Base-by-base conservation (phyloP, 805 yeast genomes). In the Wickerhamomyces ciferrii region DNA sequence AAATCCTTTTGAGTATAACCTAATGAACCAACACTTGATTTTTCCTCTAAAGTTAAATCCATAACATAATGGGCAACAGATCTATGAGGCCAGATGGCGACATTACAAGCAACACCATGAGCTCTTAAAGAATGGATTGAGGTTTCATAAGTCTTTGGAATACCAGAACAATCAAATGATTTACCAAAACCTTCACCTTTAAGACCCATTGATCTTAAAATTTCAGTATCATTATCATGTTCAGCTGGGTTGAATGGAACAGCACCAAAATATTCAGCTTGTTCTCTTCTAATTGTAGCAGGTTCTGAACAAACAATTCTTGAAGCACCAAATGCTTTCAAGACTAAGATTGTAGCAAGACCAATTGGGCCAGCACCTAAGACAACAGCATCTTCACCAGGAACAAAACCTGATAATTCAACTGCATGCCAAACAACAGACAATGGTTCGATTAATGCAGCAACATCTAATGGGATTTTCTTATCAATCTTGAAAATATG, bases 341-440 rank as follows among this genome's bases (percentile, higher is more conserved):
- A 57, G 10, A 79, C 82, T 40, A 80, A 61, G n/a, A 79, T 66
- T 4, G 82, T 71, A 20, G 84, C 77, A 21, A 81, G 62, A 6
- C 86, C 85, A 57, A 81, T 79, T 20, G 84, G 83, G 5, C 86
- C 86, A 24, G 80, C 78, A 27, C 85, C 85, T 15, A 81, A 56
- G 15, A 81, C 76, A 41, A 79, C 62, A 4, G 76, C 79, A 21
- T 68, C 58, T 34, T 70, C 67, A 25, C 81, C 82, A 20, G 56
- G 62, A 46, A 66, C 57, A 53, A 76, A 73, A 17, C 54, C 58
- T 0, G 79, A 65, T 4, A 72, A 64, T 48, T 71, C 67, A 29
- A 74, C 75, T 2, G 83, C 84, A 53, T 79, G 85, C 81, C 82
- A 74, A 19, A 76, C 68, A 44, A 78, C 84, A 4, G 82, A 71